phyloP scores from a whole-genome alignment of 768 basidiomycete genomes.

The Candolleomyces aberdarensis region DNA sequence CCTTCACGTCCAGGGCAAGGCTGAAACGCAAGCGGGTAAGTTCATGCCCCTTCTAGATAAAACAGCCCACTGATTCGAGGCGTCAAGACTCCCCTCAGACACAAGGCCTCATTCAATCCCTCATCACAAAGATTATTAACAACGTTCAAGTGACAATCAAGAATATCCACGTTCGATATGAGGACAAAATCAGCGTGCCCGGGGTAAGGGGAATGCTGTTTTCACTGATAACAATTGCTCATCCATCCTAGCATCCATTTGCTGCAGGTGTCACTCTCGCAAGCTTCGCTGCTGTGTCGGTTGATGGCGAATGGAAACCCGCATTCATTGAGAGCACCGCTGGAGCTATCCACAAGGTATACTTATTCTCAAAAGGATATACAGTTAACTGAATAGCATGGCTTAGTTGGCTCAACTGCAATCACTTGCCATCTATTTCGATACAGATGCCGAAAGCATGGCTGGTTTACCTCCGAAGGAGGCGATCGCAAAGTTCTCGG shows the following conservation, averaged over 20 bases:
- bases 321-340: conserved; percentile 90
- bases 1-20: conserved; percentile 61
- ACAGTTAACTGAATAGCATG: not conserved
- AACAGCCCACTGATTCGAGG: conserved; percentile 6
- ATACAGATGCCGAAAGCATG: conserved; percentile 86
- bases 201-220: conserved; percentile 53
- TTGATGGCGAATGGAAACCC: conserved; percentile 83
- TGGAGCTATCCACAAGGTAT: conserved; percentile 86
- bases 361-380: conserved; percentile 3
- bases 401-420: conserved; percentile 76
- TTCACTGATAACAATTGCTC: conserved; percentile 3
- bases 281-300: conserved; percentile 85
- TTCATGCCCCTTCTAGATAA: not conserved
- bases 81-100: conserved; percentile 59
- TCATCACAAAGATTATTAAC: conserved; percentile 88
- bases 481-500: conserved; percentile 67
- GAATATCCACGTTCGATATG: conserved; percentile 95
- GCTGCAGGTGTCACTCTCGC: conserved; percentile 87
- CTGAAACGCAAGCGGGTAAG: conserved; percentile 49
- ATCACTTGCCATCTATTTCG: conserved; percentile 90
- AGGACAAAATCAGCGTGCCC: conserved; percentile 91
- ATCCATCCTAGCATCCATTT: conserved; percentile 76
- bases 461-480: conserved; percentile 63
- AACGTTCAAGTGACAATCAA: conserved; percentile 94
- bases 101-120: conserved; percentile 80